phyloP scores from a whole-genome alignment of 106 monocot genomes.

The Dendrobium catenatum region DNA sequence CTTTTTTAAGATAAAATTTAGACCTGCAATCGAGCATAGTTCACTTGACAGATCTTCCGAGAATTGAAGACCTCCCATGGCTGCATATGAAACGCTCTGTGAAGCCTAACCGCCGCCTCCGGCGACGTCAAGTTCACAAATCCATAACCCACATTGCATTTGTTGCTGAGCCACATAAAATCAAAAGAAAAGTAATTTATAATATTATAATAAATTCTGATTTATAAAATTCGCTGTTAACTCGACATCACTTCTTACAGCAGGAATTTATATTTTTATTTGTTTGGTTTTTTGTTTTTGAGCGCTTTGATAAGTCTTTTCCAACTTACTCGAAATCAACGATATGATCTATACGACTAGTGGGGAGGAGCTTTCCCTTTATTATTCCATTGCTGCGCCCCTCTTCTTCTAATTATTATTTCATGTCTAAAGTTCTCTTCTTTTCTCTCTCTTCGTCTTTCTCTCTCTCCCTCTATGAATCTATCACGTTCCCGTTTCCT shows the following conservation, averaged over 20 bases:
- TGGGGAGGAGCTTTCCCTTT: neutral
- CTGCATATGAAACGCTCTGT: constrained; percentile 82
- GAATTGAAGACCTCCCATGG: constrained; percentile 99
- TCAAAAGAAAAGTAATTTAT: neutral
- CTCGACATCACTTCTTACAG: neutral
- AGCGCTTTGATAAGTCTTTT: constrained; percentile 40
- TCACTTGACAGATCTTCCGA: constrained; percentile 95
- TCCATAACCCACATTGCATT: constrained; percentile 98
- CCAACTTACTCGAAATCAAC: constrained; percentile 31
- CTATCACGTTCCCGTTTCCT: constrained; percentile 4
- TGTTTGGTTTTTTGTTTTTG: neutral
- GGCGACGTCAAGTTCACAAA: constrained; percentile 95
- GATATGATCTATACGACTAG: constrained; percentile 8
- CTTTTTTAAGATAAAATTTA: neutral
- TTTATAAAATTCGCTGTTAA: neutral
- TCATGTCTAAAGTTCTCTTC: neutral
- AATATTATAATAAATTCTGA: neutral
- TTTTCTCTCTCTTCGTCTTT: neutral
- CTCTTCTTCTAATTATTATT: neutral
- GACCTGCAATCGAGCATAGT: constrained; percentile 95
- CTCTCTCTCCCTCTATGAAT: neutral
- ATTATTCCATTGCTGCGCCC: neutral
- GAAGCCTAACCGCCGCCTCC: constrained; percentile 76
- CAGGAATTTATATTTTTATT: neutral
- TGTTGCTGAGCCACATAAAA: constrained; percentile 56